Evolutionary conservation across 176 grass and related monocot genomes (phyloP), one percentile per base, ranked within the genome.

Genomic region (Echinochloa phyllopogon): DNA sequence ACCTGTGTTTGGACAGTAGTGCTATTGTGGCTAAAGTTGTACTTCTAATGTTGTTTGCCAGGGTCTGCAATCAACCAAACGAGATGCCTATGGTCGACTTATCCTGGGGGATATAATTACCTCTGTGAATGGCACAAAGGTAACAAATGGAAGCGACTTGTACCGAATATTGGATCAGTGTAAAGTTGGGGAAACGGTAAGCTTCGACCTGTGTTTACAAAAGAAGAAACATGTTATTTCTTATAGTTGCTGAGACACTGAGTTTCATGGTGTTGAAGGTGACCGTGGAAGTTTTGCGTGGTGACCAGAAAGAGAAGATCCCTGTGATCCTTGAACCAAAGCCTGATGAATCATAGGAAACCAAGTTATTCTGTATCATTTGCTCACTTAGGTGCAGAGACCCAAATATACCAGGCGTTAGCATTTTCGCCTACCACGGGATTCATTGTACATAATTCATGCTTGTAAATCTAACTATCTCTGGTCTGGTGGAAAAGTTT

Each of bases 111-210:
- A 99, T 82, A 96, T 99, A 62, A 99, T 99, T 65, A 99, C 96
- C 1, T 95, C 87, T 14, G 90, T 99, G 62, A 99, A 99, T 83
- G 96, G 93, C 67, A 91, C 86, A 66, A 99, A 95, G 69, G 89
- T 99, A 42, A 75, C 93, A 63, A 99, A 81, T 73, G 96, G 96
- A 39, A 96, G 96, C 40, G 96, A 99, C 87, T 58, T 99, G 70
- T 99, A 99, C 76, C 82, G 96, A 40, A 92, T 99, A 85, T 76
- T 98, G 85, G 96, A 98, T 71, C 96, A 98, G 57, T 98, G 96
- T 79, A 94, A 99, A 96, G 91, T 99, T 72, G 96, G 96, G n/a
- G 96, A 99, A 1, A 96, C 78, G 88, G 96, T 99, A 91, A 89
- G 64, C 12, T 78, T 74, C 41, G 7, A 29, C 27, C 6, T 13